Evolutionary conservation across 202 grass and related monocot species (phyloP), one percentile per base, ranked within the genome.

Genomic region (Bolboschoenoplectus hybrid): DNA sequence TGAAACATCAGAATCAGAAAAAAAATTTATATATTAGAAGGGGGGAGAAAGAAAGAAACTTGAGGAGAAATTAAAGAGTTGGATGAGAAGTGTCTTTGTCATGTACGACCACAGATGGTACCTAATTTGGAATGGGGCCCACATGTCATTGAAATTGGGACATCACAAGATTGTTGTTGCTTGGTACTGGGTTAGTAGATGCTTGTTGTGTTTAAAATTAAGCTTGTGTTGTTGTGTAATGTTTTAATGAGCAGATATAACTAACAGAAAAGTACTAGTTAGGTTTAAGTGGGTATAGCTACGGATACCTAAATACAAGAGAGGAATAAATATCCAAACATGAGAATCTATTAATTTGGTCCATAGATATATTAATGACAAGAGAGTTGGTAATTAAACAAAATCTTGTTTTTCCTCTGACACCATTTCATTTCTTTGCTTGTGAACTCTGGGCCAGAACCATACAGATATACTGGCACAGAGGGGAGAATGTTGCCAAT

Each of bases 161-260:
- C 40, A 53, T 79, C 52, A 60, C 19, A 79, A 36, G 16, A 41
- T 60, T 41, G 73, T 17, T 55, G 26, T 38, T 77, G 34, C 50
- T 38, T 77, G 50, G 50, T 56, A 55, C 51, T 17, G 39, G 11
- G 32, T 76, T 16, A 49, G 68, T 44, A 53, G n/a, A 78, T 57
- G 74, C 36, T 56, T 6, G 2, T 9, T 58, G n/a, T 38, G 10
- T 61, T 58, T 60, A 36, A 80, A 12, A 26, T 26, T 26, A 26
- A 55, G 51, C 50, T 77, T 35, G 50, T 36, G 5, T 77, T 57
- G 58, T 78, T 61, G 6, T 51, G 46, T 56, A 39, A 38, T 57
- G 81, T 83, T 20, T 51, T 83, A 46, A 68, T 68, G 61, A 69
- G 20, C 44, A 83, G 46, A 69, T 83, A 83, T 69, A 83, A 83